Base-by-base conservation (phyloP, 306 rosid species). In the Boehmeria nivea region DNA sequence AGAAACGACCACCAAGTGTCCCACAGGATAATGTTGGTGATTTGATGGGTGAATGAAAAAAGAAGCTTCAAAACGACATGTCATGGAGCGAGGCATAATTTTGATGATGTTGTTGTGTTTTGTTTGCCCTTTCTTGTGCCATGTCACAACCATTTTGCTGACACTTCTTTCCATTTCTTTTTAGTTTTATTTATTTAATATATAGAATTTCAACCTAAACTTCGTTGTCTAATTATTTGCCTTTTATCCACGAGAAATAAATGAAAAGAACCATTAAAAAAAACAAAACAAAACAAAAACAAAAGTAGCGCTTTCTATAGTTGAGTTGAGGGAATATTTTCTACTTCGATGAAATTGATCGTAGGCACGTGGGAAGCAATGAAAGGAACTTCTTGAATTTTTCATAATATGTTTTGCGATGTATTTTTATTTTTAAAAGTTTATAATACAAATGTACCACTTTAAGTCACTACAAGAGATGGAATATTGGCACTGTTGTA, bases 21-120 rank as follows among this genome's bases (percentile, higher is more conserved):
- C 76, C 70, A 76, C 78, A 40, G 63, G 66, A 53, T 33, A 34
- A 54, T 69, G 77, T 54, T 42, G 77, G 58, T 61, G 88, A 85
- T 43, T 71, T 68, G 86, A 85, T 69, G 15, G 82, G 60, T 79
- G 81, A 69, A 59, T 72, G 38, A 64, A 51, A 55, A 65, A 61
- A 48, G 44, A 54, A 66, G 60, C 12, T 28, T 40, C 37, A 39
- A 67, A 31, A 70, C 65, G 43, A 68, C 55, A 62, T 59, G 55
- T 78, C 77, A 72, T 72, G 65, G 27, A 21, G 33, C 12, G 33
- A 37, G 28, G 74, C 60, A 78, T 43, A 47, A 0, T 46, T 42
- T 47, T 48, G 44, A 50, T 61, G 18, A 31, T 28, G 61, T 9
- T 44, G 22, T 56, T 51, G 40, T 50, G 67, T 54, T 60, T 60